Evolutionary conservation across 768 basidiomycete genomes (phyloP), one percentile per base, ranked within the genome.

Genomic region (Rubroboletus pulcherrimus): DNA sequence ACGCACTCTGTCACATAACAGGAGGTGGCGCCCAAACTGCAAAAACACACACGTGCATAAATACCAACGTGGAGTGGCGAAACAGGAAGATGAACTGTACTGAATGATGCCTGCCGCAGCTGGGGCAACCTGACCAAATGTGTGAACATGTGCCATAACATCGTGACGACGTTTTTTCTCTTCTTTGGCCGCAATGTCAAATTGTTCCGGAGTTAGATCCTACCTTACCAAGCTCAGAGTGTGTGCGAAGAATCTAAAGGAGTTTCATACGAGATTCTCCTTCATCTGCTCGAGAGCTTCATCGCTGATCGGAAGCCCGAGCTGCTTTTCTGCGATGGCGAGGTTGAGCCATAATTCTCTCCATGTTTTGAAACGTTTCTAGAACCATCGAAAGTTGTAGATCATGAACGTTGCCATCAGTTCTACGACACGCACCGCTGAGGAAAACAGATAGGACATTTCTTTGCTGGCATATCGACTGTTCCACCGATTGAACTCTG

Each of bases 101-200:
- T 98, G 95, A 62, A 98, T 97, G 66, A 98, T 96, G 17, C 93
- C 92, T 15, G 94, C 94, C 26, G 95, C 95, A 34, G 91, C 90
- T 9, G 95, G 95, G 1, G 95, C 95, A 50, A 95, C 89, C 43
- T 80, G 81, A 6, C 95, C 95, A 69, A 98, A 99, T 4, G 95
- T 97, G 74, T 98, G 93, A 42, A 99, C 97, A 67, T 99, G 97
- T 0, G 97, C 97, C 97, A 99, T 99, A 42, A 99, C 97, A 73
- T 99, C 97, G 75, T 99, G 97, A 12, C 97, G 81, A 26, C 97
- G 77, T 74, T 93, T 97, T 78, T 97, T 98, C 75, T 99, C 97
- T 72, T 99, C 97, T 53, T 81, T 76, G 0, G 93, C 95, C 2
- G 97, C 97, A 51, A 91, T 79, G 60, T 86, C 87, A 66, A 98